These are phyloP conservation scores for Tricholomella constricta DNA, from an alignment of 768 basidiomycete species.

Conservation along the genomic window DNA sequence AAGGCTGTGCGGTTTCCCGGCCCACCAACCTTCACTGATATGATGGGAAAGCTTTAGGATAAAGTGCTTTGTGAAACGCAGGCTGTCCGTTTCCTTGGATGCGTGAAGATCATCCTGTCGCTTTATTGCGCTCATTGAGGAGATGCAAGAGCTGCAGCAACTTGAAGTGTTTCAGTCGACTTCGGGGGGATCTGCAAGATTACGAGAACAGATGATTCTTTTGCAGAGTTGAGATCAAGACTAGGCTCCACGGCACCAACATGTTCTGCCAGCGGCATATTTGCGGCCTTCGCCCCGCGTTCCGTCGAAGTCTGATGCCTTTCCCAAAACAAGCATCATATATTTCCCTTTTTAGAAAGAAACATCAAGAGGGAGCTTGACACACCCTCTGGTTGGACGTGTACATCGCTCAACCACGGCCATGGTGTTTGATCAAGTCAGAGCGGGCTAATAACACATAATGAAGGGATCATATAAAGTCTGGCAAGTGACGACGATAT, in stretches of 20 bases:
- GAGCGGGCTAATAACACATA: background rate
- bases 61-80: conserved; percentile 6
- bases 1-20: conserved; percentile 24
- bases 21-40: conserved; percentile 17
- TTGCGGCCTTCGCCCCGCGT: conserved; percentile 3
- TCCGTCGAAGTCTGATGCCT: conserved; percentile 1
- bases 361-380: background rate
- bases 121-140: background rate
- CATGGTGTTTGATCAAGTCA: background rate
- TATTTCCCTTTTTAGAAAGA: background rate
- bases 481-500: background rate
- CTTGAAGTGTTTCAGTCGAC: background rate
- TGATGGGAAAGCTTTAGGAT: conserved; percentile 3
- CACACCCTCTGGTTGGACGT: background rate
- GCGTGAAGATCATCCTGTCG: background rate
- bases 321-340: background rate
- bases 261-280: conserved; percentile 13
- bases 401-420: conserved; percentile 1
- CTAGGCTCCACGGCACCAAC: conserved; percentile 8
- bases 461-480: background rate
- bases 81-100: conserved; percentile 19
- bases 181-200: background rate
- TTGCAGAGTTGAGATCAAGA: background rate
- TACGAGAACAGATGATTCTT: background rate
- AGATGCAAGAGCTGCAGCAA: background rate